Evolutionary conservation across 495 filamentous ascomycete species (phyloP).

Genomic region (Tuber aestivum): DNA sequence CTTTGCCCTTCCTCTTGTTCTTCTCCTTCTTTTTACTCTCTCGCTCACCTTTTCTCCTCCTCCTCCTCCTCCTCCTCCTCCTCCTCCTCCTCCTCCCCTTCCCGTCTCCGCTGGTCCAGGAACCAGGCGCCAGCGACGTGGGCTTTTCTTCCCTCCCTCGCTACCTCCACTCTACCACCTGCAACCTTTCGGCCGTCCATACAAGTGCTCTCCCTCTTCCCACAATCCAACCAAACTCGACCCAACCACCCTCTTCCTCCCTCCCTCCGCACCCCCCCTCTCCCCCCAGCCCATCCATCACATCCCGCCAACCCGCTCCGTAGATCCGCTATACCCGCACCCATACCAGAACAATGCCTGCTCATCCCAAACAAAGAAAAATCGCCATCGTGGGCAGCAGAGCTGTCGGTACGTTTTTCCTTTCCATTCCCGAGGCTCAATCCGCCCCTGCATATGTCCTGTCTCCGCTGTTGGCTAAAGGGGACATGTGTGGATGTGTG

Average conservation of each 20-base stretch:
- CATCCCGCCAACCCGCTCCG: neutral
- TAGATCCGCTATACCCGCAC: neutral
- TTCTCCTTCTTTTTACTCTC: neutral
- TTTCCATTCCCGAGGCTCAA: constrained; percentile 17
- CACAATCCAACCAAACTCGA: neutral
- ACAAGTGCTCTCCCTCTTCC: constrained; percentile 5
- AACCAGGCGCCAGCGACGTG: neutral
- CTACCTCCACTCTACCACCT: neutral
- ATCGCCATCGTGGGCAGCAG: constrained; percentile 97
- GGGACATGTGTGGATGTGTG: neutral
- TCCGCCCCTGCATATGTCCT: neutral
- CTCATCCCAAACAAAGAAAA: constrained; percentile 88
- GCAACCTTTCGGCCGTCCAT: neutral
- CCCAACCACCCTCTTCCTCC: neutral
- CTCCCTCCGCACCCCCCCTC: neutral
- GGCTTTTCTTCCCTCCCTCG: neutral
- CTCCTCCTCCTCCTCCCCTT: neutral
- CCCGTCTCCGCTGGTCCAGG: neutral
- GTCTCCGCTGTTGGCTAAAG: neutral
- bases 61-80: constrained; percentile 8
- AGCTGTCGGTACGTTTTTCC: constrained; percentile 71
- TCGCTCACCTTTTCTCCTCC: neutral
- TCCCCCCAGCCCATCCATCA: neutral
- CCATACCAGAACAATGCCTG: constrained; percentile 56
- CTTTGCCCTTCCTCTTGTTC: too few species aligned